These are phyloP conservation scores for Pichia norvegensis DNA, from an alignment of 1,139 yeast genomes.

Conservation along the genomic window DNA sequence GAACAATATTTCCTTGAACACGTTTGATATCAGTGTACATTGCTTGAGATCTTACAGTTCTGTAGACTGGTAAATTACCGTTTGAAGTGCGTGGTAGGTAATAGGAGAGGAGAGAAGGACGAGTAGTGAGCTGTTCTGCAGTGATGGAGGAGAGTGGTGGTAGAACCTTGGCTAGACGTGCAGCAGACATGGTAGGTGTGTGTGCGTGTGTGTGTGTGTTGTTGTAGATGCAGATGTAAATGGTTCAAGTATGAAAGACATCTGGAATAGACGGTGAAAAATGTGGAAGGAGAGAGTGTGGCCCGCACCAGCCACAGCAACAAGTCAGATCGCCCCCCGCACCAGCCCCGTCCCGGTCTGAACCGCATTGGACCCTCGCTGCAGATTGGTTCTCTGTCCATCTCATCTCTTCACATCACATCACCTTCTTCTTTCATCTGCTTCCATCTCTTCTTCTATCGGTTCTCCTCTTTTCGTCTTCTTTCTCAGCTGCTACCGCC, in stretches of 20 bases:
- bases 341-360: neutral
- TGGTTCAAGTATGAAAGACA: too few species aligned
- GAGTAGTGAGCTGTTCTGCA: slow-evolving; percentile 20
- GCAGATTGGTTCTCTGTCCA: neutral
- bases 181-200: neutral
- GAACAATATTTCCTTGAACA: slow-evolving; percentile 52
- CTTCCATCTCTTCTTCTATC: neutral
- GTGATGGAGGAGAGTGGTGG: slow-evolving; percentile 25
- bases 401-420: neutral
- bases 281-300: too few species aligned
- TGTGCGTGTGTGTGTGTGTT: neutral
- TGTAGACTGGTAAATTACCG: slow-evolving; percentile 66
- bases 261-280: too few species aligned
- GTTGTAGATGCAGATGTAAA: too few species aligned
- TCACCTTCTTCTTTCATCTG: neutral
- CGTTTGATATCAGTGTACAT: slow-evolving; percentile 56
- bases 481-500: neutral
- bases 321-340: neutral
- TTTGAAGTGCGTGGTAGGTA: slow-evolving; percentile 45
- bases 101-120: slow-evolving; percentile 30
- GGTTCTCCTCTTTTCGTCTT: neutral
- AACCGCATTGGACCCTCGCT: neutral
- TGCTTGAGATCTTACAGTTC: slow-evolving; percentile 45
- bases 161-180: slow-evolving; percentile 17
- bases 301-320: neutral